These are phyloP conservation scores for Aspergillus hortae DNA, from an alignment of 2,329 filamentous ascomycete species.

Conservation along the genomic window DNA sequence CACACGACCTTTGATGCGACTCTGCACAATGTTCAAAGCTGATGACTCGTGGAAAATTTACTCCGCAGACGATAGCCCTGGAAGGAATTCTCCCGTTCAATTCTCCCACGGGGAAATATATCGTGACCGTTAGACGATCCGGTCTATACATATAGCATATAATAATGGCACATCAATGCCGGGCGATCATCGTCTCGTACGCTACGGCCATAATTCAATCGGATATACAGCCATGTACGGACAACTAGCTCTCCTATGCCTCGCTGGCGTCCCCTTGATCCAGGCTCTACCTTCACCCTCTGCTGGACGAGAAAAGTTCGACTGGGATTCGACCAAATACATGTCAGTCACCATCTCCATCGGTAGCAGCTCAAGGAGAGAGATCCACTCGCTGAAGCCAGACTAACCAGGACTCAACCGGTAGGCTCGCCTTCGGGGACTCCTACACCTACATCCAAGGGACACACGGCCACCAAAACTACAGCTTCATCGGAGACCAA, in stretches of 20 bases:
- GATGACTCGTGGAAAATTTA: constrained; percentile 7
- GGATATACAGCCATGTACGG: constrained; percentile 1
- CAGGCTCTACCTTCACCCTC: constrained; percentile 1
- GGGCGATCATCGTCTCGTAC: no score
- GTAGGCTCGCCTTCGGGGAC: constrained; percentile 27
- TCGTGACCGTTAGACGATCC: not conserved
- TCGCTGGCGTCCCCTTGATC: constrained; percentile 5
- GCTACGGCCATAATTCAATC: not conserved
- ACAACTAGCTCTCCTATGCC: constrained; percentile 1
- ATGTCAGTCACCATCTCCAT: constrained; percentile 10
- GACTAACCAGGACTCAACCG: constrained; percentile 5
- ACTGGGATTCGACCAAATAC: constrained; percentile 14
- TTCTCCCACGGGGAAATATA: constrained; percentile 3
- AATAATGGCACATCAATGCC: no score
- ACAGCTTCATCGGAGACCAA: constrained; percentile 54
- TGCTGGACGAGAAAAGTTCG: constrained; percentile 3
- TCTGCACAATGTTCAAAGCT: no score
- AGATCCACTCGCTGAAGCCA: not conserved
- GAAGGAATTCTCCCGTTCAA: constrained; percentile 11
- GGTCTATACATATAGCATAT: no score
- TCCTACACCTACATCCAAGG: constrained; percentile 51
- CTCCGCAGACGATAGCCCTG: constrained; percentile 6
- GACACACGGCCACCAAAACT: constrained; percentile 49
- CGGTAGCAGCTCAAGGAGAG: not conserved
- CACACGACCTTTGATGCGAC: no score